These are phyloP conservation scores for Laetiporus sulphureus DNA, from an alignment of 1,284 basidiomycete genomes.

Conservation along the genomic window DNA sequence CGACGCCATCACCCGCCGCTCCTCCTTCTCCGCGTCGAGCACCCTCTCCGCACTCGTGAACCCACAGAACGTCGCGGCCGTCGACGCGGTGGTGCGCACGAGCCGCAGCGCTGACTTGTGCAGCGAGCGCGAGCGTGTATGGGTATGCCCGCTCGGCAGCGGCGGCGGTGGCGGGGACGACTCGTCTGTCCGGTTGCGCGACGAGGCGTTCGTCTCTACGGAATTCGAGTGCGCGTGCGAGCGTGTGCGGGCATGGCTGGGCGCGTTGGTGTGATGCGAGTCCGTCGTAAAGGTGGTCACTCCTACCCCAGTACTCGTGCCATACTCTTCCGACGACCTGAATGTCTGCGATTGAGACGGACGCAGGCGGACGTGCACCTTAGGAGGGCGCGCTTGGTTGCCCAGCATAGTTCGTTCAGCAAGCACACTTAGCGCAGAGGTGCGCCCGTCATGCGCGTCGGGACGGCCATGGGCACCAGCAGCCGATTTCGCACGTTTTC, in stretches of 20 bases:
- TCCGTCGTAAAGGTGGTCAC: conserved; percentile 14
- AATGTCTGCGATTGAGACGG: conserved; percentile 14
- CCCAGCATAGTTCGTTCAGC: conserved; percentile 58
- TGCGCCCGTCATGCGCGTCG: conserved; percentile 10
- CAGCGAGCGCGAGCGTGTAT: conserved; percentile 55
- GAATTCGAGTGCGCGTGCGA: conserved; percentile 28
- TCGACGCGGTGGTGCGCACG: conserved; percentile 24
- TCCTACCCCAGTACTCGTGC: conserved; percentile 12
- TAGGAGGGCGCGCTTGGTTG: conserved; percentile 47
- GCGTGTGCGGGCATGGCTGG: conserved; percentile 22
- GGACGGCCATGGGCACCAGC: conserved; percentile 20
- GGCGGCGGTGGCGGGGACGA: conserved; percentile 16
- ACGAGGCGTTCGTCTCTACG: conserved; percentile 37
- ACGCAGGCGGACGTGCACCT: conserved; percentile 30
- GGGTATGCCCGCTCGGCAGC: conserved; percentile 20
- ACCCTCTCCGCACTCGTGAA: conserved; percentile 11
- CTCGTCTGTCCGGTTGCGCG: conserved; percentile 26
- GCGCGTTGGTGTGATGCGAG: not conserved
- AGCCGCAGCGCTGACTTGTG: conserved; percentile 47
- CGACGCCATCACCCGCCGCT: too few relatives aligned
- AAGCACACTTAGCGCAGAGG: conserved; percentile 30
- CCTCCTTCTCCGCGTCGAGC: conserved; percentile 15
- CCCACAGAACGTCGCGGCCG: conserved; percentile 34
- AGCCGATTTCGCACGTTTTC: conserved; percentile 56
- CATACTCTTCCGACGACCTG: conserved; percentile 12